Evolutionary conservation across 192 early-diverging fungal species (phyloP), one percentile per base, ranked within the genome.

Genomic region (Thoreauomyces humboldtii): DNA sequence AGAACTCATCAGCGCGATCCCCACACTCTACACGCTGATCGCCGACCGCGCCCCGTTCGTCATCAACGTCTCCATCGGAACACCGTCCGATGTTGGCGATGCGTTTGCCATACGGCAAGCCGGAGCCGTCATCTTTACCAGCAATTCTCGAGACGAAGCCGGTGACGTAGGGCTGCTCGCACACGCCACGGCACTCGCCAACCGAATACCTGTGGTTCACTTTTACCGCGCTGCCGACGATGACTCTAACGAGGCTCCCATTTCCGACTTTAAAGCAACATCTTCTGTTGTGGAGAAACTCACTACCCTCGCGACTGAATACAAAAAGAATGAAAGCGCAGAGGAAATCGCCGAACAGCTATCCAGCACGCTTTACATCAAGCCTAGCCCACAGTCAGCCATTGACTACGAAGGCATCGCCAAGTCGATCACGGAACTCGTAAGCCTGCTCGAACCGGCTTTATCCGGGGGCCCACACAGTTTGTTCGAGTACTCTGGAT

Each of bases 401-500:
- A 66, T 79, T 1, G 71, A 81, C 19, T 67, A 84, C 24, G 71
- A 61, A 27, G 77, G 87, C 29, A 59, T 91, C 35, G 55, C 85
- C 17, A 54, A 59, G 22, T 59, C 69, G 28, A 57, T 91, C 36
- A 53, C 88, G 27, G 78, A 81, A 28, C 86, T 89, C 15, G 62
- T 89, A 32, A 87, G 89, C 65, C 86, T 85, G 57, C 77, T 80
- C 6, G 66, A 72, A 55, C 4, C 62, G 47, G 53, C 55, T 22
- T 25, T 71, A 27, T 41, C 38, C 38, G 9, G 11, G 38, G 25
- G 14, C 24, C 32, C 3, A 82, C 88, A 89, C 75, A 56, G 76
- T 32, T 70, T 79, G 19, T 90, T 95, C 78, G 89, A 88, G 70
- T 96, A 95, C 81, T 64, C 74, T 59, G 95, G 95, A 47, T 71